phyloP scores from a whole-genome alignment of 306 rosid species.

The Glycine soja region DNA sequence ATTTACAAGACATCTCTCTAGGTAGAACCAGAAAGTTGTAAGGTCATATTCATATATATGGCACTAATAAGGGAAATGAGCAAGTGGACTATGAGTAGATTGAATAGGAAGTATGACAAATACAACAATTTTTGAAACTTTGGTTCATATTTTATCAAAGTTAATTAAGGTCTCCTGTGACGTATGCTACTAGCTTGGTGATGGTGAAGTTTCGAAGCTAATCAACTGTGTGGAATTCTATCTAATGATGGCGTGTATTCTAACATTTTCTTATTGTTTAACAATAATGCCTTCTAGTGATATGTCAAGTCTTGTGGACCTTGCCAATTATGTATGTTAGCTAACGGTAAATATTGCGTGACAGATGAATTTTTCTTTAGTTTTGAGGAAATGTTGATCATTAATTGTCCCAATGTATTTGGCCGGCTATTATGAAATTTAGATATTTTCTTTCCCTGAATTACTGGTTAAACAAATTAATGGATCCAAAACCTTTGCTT shows the following conservation, averaged over 20 bases:
- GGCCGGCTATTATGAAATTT: neutral
- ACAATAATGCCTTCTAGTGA: neutral
- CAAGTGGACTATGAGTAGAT: neutral
- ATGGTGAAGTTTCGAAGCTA: slow-evolving; percentile 41
- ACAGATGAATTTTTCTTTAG: neutral
- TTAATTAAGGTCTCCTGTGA: neutral
- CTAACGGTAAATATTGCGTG: slow-evolving; percentile 7
- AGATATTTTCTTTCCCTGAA: slow-evolving; percentile 9
- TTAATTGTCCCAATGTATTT: neutral
- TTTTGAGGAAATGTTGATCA: neutral
- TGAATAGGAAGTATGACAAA: slow-evolving; percentile 3
- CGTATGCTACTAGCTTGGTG: slow-evolving; percentile 27
- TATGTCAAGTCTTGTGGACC: slow-evolving; percentile 1
- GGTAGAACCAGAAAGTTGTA: slow-evolving; percentile 38
- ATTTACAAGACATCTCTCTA: slow-evolving; percentile 3
- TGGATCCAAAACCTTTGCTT: neutral
- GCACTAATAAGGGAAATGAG: slow-evolving; percentile 28
- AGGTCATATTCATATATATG: slow-evolving; percentile 48
- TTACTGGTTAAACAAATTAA: neutral
- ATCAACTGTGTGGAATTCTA: slow-evolving; percentile 12
- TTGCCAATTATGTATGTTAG: slow-evolving; percentile 13
- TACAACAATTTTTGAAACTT: slow-evolving; percentile 26
- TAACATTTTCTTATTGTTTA: slow-evolving; percentile 2
- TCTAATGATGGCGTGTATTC: slow-evolving; percentile 16
- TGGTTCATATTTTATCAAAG: neutral